Evolutionary conservation across 495 filamentous ascomycete genomes (phyloP), one percentile per base, ranked within the genome.

Genomic region (Immersiella caudata): DNA sequence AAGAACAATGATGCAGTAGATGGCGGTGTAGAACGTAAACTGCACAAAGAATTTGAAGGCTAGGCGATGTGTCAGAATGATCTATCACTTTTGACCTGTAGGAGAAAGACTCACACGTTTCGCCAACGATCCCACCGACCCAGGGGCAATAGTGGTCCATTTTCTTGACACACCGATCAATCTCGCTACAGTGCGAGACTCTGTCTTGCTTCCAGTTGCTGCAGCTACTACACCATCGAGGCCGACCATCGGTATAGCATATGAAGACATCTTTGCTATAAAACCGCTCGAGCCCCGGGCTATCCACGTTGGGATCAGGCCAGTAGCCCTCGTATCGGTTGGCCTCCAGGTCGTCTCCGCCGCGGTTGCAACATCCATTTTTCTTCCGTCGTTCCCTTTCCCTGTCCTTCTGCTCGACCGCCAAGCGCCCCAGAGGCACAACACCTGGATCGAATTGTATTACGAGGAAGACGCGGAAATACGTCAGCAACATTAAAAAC

Each of bases 71-170:
- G 52, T 69, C 61, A 72, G 65, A 20, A 22, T 4, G 18, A 57
- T 18, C 20, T 63, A 12, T 14, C 40, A 46, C 40, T 14, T 46
- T n/a, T 6, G 11, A 20, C 11, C 12, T 22, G 25, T 50, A 5
- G 26, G 20, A 35, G 18, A 29, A 22, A 25, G 26, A 75, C 82
- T 70, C 63, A 84, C 83, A 84, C 0, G 80, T 93, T 73, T 97
- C 94, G 0, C 88, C 90, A 11, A 97, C 88, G 61, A 96, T 88
- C 20, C 94, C 94, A 24, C 94, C 94, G 60, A 96, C 93, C 93
- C 94, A 97, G 0, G 94, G 94, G 76, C 94, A 97, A 71, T 92
- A 97, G 75, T 97, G 94, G 70, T 97, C 94, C 90, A 97, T 94
- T 71, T 92, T 94, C 33, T 82, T 80, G 29, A 94, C 89, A 77